Evolutionary conservation across 2,329 filamentous ascomycete species (phyloP), one percentile per base, ranked within the genome.

Genomic region (Alternaria sp.): DNA sequence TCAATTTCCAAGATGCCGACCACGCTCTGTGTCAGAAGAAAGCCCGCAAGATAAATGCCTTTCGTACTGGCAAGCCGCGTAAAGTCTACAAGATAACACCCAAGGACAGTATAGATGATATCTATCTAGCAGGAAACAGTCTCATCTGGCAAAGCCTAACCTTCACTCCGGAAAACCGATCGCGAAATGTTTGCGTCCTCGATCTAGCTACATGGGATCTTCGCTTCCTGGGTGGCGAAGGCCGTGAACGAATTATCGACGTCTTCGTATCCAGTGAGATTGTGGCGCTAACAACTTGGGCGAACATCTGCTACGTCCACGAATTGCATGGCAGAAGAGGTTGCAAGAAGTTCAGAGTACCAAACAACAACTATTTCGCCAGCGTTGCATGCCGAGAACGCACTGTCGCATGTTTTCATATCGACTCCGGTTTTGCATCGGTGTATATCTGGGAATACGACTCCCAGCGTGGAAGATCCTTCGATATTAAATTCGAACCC

Each of bases 391-490:
- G 72, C 59, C 70, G 73, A 14, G 67, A 53, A 5, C 68, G 68
- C 6, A 75, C 61, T 3, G 62, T 78, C 26, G 71, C 70, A 7
- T 77, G 75, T 37, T 37, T 9, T n/a, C 33, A 37, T 37, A n/a
- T 37, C 33, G 33, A 37, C 33, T 37, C 33, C 33, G 33, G 33
- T n/a, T 37, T 37, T 37, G 33, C 33, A 37, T 37, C 33, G 7
- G 64, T 78, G 1, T 79, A 74, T 49, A 65, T 76, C 14, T 79
- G 76, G 76, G 50, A 77, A 33, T 75, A 70, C 21, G 69, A 77
- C 37, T 73, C 65, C 5, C 64, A 66, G 45, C 67, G 55, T 11
- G 71, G 74, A 3, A 70, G 33, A 15, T 71, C 70, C 1, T 72
- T 79, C 33, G 44, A 63, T 0, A 56, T 78, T n/a, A 49, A 50